Conservation (phyloP, 768 basidiomycete species). For the Pleurotus cornucopiae region DNA sequence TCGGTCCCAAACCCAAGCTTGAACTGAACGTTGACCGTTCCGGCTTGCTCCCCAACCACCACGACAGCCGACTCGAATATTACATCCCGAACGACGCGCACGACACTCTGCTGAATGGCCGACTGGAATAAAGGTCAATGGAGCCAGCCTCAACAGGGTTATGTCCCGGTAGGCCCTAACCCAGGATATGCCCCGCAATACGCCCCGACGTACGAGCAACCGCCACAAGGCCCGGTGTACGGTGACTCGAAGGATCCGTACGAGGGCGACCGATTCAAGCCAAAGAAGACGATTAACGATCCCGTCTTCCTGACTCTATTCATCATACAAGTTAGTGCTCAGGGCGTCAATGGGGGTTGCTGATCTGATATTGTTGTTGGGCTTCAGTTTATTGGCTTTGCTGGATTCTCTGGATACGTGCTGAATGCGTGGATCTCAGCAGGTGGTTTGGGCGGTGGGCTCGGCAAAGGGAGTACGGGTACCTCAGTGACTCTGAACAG, state of each 20-base stretch:
- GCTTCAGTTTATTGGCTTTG: conserved; percentile 61
- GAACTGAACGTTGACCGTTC: conserved; percentile 2
- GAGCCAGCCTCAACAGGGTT: conserved; percentile 8
- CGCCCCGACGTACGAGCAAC: conserved; percentile 18
- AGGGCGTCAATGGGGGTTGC: neutral
- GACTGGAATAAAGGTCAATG: conserved; percentile 2
- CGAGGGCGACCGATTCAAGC: conserved; percentile 60
- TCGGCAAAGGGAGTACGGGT: conserved; percentile 51
- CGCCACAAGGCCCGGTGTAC: conserved; percentile 19
- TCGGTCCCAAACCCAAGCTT: neutral
- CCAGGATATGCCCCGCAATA: conserved; percentile 17
- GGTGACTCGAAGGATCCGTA: conserved; percentile 48
- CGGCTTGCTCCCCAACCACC: neutral
- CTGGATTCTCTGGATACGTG: conserved; percentile 60
- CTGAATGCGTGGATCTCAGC: conserved; percentile 57
- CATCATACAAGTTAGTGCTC: conserved; percentile 52
- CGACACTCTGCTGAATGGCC: conserved; percentile 4
- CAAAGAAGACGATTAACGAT: conserved; percentile 69
- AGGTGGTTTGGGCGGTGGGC: conserved; percentile 70
- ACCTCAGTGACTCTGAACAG: conserved; percentile 60
- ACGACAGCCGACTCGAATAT: neutral
- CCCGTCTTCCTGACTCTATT: conserved; percentile 68
- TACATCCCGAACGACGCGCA: neutral
- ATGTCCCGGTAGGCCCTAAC: neutral
- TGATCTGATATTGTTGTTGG: neutral